Conservation (phyloP, 345 rosid species). For the Eutrema yunnanense region DNA sequence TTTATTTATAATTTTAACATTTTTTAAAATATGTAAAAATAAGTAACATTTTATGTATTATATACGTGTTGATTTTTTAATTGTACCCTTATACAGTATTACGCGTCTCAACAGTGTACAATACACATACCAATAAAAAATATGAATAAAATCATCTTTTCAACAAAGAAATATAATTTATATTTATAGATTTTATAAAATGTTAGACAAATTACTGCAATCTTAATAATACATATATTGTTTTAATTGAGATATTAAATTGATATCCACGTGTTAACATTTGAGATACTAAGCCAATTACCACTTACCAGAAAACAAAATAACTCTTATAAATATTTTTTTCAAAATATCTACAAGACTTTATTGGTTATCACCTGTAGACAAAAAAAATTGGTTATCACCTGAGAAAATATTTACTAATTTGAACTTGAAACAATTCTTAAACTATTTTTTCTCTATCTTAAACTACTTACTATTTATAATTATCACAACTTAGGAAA, state of each 20-base stretch:
- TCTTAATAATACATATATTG: background rate
- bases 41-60: too few relatives aligned
- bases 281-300: constrained; percentile 6
- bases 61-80: too few relatives aligned
- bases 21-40: too few relatives aligned
- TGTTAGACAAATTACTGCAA: too few relatives aligned
- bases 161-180: too few relatives aligned
- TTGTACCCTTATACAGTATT: too few relatives aligned
- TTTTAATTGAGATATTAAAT: background rate
- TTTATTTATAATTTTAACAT: too few relatives aligned
- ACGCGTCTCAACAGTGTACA: too few relatives aligned
- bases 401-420: background rate
- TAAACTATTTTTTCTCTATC: background rate
- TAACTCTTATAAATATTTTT: background rate
- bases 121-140: too few relatives aligned
- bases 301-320: background rate
- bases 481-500: background rate
- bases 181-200: too few relatives aligned
- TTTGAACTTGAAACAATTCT: background rate
- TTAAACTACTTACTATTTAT: background rate
- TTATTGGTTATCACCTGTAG: background rate
- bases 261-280: background rate
- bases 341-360: constrained; percentile 9
- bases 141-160: too few relatives aligned
- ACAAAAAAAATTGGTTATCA: background rate